These are phyloP conservation scores for Oropetium thomaeum DNA, from an alignment of 176 grass and related monocot species.

Conservation along the genomic window DNA sequence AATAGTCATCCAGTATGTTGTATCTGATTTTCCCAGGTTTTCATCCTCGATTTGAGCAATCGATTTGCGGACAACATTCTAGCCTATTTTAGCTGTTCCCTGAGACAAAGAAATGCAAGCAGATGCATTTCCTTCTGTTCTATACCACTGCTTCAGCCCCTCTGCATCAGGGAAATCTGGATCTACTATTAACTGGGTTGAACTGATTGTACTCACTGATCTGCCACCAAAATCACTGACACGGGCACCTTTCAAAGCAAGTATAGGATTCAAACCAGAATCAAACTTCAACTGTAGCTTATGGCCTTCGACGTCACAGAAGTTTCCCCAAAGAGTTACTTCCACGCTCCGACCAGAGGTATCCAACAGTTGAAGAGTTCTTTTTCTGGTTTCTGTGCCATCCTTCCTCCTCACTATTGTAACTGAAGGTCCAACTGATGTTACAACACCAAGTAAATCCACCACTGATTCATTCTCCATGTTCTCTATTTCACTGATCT, in stretches of 20 bases:
- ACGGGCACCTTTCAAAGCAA: slow-evolving; percentile 61
- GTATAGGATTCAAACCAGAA: slow-evolving; percentile 63
- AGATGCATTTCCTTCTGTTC: slow-evolving; percentile 58
- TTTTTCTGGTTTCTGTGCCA: slow-evolving; percentile 59
- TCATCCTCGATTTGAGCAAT: slow-evolving; percentile 71
- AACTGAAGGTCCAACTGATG: slow-evolving; percentile 52
- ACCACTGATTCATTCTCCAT: slow-evolving; percentile 52
- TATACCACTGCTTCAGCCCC: slow-evolving; percentile 75
- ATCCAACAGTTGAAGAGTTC: slow-evolving; percentile 72
- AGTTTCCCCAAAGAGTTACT: slow-evolving; percentile 70
- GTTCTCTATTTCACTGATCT: slow-evolving; percentile 71
- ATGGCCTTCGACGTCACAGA: slow-evolving; percentile 60
- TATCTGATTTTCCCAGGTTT: slow-evolving; percentile 54
- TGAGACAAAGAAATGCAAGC: slow-evolving; percentile 55
- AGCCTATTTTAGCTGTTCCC: slow-evolving; percentile 37
- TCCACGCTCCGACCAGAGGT: slow-evolving; percentile 71
- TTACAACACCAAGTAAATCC: slow-evolving; percentile 81
- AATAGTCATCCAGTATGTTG: slow-evolving; percentile 68
- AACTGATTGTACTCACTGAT: slow-evolving; percentile 46
- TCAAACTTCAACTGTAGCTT: slow-evolving; percentile 60
- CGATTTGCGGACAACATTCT: slow-evolving; percentile 59
- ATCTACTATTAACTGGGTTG: slow-evolving; percentile 58
- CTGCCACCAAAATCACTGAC: slow-evolving; percentile 65
- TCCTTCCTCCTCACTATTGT: slow-evolving; percentile 51
- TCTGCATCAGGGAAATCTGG: slow-evolving; percentile 62